Conservation (phyloP, 768 basidiomycete genomes). For the Calvatia gigantea region DNA sequence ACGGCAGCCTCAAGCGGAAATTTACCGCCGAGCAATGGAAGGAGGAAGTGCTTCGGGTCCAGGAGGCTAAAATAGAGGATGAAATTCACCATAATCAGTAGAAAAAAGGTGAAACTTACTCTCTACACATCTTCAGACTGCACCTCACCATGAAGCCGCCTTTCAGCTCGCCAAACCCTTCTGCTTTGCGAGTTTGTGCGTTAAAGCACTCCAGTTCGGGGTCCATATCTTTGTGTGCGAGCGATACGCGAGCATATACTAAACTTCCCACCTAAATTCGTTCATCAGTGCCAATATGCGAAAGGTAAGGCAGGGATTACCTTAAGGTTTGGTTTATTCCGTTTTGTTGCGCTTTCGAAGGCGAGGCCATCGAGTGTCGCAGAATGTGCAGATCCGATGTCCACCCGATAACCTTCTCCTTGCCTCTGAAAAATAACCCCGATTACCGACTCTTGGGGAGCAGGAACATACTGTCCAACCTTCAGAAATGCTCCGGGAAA, state of each 20-base stretch:
- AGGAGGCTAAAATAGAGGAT: slow-evolving; percentile 51
- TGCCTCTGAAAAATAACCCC: slow-evolving; percentile 77
- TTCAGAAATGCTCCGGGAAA: slow-evolving; percentile 5
- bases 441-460: slow-evolving; percentile 84
- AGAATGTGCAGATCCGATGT: slow-evolving; percentile 85
- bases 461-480: slow-evolving; percentile 76
- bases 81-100: background rate
- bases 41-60: slow-evolving; percentile 76
- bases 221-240: slow-evolving; percentile 97
- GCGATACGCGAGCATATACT: slow-evolving; percentile 87
- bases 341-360: slow-evolving; percentile 94
- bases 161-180: slow-evolving; percentile 92
- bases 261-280: slow-evolving; percentile 77
- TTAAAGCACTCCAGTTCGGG: slow-evolving; percentile 97
- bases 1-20: slow-evolving; percentile 89
- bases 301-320: slow-evolving; percentile 32
- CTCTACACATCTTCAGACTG: slow-evolving; percentile 81
- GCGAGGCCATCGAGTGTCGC: slow-evolving; percentile 87
- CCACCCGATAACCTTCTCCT: slow-evolving; percentile 91
- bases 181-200: slow-evolving; percentile 86
- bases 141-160: slow-evolving; percentile 82
- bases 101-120: slow-evolving; percentile 47
- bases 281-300: background rate
- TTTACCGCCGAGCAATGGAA: slow-evolving; percentile 73
- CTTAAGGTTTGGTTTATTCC: slow-evolving; percentile 92